These are phyloP conservation scores for Colletotrichum neosansevieriae DNA, from an alignment of 2,329 filamentous ascomycete genomes.

Conservation along the genomic window DNA sequence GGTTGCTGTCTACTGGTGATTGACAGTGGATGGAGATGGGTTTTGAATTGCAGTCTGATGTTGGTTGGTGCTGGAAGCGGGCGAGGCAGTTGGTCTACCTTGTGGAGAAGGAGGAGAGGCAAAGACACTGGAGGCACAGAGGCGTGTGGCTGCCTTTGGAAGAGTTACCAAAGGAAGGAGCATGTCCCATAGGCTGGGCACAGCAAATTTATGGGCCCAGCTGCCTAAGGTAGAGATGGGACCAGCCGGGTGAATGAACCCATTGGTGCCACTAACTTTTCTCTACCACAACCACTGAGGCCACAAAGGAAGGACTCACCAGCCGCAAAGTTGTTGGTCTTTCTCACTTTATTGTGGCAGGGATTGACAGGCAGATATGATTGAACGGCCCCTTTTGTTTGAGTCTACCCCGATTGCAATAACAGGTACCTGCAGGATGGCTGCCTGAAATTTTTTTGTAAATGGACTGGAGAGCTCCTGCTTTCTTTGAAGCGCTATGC, in stretches of 20 bases:
- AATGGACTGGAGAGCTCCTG: background rate
- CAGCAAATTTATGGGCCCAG: background rate
- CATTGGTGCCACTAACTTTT: constrained; percentile 5
- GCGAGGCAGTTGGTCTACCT: background rate
- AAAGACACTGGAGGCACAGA: background rate
- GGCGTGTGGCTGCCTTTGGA: background rate
- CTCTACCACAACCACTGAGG: constrained; percentile 1
- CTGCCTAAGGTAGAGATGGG: no score
- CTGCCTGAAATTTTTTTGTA: background rate
- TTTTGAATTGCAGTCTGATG: constrained; percentile 25
- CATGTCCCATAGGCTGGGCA: constrained; percentile 9
- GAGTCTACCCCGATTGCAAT: no score
- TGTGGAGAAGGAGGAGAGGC: background rate
- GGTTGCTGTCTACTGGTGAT: background rate
- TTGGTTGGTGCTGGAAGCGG: constrained; percentile 22
- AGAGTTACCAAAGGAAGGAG: constrained; percentile 23
- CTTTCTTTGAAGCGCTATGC: background rate
- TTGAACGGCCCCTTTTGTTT: no score
- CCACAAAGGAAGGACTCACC: constrained; percentile 10
- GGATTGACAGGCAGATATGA: constrained; percentile 1
- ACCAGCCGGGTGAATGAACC: constrained; percentile 5
- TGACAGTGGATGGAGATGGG: constrained; percentile 19
- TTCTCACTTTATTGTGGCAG: background rate
- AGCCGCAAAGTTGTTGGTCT: background rate
- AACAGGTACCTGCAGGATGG: no score